phyloP scores from a whole-genome alignment of 345 rosid species.

The Salix udensis region DNA sequence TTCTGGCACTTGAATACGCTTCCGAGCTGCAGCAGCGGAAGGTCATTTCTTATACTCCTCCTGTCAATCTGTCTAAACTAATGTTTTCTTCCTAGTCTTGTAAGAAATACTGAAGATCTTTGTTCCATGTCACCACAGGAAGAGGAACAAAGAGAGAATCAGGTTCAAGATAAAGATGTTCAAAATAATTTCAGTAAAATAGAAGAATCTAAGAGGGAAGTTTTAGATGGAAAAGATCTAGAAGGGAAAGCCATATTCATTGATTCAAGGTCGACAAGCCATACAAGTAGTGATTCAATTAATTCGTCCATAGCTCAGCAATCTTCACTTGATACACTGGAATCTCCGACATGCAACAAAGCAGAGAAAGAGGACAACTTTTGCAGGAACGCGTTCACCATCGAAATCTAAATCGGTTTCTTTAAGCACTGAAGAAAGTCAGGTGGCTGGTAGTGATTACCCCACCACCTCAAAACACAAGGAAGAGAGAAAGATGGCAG shows the following conservation, averaged over 20 bases:
- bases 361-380: conserved; percentile 5
- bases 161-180: neutral
- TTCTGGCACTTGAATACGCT: conserved; percentile 52
- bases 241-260: neutral
- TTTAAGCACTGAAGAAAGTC: conserved; percentile 9
- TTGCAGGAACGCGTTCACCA: neutral
- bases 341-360: conserved; percentile 2
- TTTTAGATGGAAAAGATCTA: neutral
- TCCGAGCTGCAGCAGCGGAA: conserved; percentile 38
- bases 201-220: neutral
- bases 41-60: conserved; percentile 20
- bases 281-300: conserved; percentile 18
- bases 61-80: neutral
- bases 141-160: conserved; percentile 10
- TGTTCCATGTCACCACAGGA: conserved; percentile 16
- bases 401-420: neutral
- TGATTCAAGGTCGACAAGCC: neutral
- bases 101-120: neutral
- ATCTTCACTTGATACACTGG: conserved; percentile 26
- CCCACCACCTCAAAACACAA: neutral
- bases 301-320: conserved; percentile 26
- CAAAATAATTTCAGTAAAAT: neutral
- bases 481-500: conserved; percentile 12
- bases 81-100: neutral
- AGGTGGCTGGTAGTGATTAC: neutral